Evolutionary conservation across 2,329 filamentous ascomycete genomes (phyloP), one percentile per base, ranked within the genome.

Genomic region (Mariannaea elegans): DNA sequence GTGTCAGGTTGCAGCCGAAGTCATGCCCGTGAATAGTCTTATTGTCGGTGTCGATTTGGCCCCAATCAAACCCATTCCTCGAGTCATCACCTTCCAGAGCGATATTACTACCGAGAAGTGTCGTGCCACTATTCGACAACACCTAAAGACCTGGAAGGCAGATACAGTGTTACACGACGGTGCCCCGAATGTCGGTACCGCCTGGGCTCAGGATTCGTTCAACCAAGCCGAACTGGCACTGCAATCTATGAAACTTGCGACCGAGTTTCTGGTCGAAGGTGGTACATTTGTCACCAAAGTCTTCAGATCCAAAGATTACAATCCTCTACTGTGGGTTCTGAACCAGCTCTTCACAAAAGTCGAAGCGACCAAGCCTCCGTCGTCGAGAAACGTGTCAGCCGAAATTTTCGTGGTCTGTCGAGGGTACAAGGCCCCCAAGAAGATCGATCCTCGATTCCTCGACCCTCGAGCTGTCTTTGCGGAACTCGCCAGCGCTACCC

Each of bases 101-200:
- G 95, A 99, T 76, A 99, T 99, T 72, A 99, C 95, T 1, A 97
- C 94, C 45, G 94, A 97, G 66, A 97, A 97, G 77, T 97, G 94
- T 75, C 89, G 95, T 65, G 89, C 93, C 7, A 97, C 92, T 2
- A 92, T 99, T 63, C 85, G 93, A 71, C 86, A 90, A 59, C 94
- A 99, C 72, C 80, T 99, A 47, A 98, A 98, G 80, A 94, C 92
- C 10, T 94, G 93, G 91, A 98, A 98, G 76, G 94, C 92, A 18
- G 95, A 99, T 75, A 93, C 91, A 0, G 95, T 99, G 5, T 83
- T 99, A 36, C 95, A 99, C 80, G 95, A 99, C 75, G 95, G 95
- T 78, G 95, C 95, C 1, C 95, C 95, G 45, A 99, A 99, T 72
- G 95, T 99, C 58, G 95, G 95, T 88, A 94, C 93, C 1, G 94